These are phyloP conservation scores for Otatea glauca DNA, from an alignment of 176 grass and related monocot species.

Conservation along the genomic window DNA sequence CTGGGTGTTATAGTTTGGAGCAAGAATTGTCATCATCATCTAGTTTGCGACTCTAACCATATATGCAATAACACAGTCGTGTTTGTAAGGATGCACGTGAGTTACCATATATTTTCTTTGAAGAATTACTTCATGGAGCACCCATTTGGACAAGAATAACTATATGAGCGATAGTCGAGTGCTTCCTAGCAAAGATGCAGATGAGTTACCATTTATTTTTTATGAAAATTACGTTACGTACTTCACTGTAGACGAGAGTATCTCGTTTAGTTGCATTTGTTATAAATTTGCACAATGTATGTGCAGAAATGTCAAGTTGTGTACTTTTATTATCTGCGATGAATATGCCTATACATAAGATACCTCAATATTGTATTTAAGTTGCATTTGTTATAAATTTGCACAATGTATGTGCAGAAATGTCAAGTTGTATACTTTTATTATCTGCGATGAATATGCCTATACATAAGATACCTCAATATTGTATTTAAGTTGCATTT, in stretches of 20 bases:
- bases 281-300: background rate
- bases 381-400: background rate
- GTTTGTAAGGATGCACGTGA: background rate
- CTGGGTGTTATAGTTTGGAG: constrained; percentile 16
- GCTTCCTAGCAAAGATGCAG: too few relatives aligned
- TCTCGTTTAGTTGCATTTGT: background rate
- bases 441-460: background rate
- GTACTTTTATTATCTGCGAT: background rate
- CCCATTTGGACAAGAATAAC: background rate
- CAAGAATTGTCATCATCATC: constrained; percentile 20
- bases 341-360: background rate
- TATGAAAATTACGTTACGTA: background rate
- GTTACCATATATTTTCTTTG: background rate
- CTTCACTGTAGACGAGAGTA: background rate
- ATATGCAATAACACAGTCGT: background rate
- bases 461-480: background rate
- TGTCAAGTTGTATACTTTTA: background rate
- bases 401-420: background rate
- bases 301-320: background rate
- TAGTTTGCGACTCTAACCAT: constrained; percentile 5
- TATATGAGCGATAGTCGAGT: too few relatives aligned
- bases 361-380: too few relatives aligned
- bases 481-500: background rate
- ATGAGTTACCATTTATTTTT: too few relatives aligned
- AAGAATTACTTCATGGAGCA: background rate